Evolutionary conservation across 306 rosid species (phyloP).

Genomic region (Cucumis hystrix): DNA sequence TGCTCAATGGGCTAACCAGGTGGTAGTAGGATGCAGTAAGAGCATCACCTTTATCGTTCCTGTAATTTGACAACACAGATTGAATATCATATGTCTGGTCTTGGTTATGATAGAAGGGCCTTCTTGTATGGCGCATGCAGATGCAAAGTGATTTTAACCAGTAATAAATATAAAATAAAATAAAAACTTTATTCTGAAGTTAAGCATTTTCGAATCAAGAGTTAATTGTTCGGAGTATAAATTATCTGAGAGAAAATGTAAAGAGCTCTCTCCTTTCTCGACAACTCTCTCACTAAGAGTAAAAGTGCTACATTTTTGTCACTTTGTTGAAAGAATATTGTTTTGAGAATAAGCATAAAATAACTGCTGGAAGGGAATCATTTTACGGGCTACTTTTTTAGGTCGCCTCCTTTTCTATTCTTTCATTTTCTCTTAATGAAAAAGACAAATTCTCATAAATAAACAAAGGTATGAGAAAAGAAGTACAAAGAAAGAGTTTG

Average conservation of each 20-base stretch:
- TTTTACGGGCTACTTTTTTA: too few species aligned
- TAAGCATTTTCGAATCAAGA: not conserved
- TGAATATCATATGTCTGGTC: not conserved
- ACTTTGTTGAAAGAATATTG: not conserved
- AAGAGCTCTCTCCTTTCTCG: not conserved
- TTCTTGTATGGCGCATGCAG: not conserved
- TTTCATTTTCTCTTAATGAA: too few species aligned
- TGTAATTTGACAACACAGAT: constrained; percentile 15
- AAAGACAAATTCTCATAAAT: too few species aligned
- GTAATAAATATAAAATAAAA: not conserved
- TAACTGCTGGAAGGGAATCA: not conserved
- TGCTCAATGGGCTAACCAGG: constrained; percentile 59
- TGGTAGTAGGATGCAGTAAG: constrained; percentile 78
- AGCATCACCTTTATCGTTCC: constrained; percentile 69
- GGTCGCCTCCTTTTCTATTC: too few species aligned
- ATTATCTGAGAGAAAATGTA: not conserved
- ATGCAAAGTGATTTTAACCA: not conserved
- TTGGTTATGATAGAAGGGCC: not conserved
- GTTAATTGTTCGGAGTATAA: not conserved
- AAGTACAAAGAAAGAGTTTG: not conserved
- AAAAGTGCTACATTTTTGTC: not conserved
- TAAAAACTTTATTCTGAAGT: not conserved
- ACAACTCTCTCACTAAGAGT: not conserved
- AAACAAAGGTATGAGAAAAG: too few species aligned
- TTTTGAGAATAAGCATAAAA: not conserved